Evolutionary conservation across 257 asterid species (phyloP), one percentile per base, ranked within the genome.

Genomic region (Asclepias syriaca): DNA sequence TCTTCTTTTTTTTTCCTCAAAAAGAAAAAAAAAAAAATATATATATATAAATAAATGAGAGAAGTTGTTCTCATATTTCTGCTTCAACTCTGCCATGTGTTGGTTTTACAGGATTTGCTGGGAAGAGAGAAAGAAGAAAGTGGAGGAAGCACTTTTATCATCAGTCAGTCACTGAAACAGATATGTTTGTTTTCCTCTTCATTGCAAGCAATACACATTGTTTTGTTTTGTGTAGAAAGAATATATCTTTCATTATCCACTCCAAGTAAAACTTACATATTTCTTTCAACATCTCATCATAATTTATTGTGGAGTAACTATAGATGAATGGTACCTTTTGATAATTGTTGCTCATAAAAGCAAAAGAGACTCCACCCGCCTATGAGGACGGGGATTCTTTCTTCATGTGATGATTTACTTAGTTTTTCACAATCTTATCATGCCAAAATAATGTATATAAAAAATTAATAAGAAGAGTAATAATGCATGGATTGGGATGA

Each of bases 101-200:
- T 8, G 6, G 18, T 10, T 48, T 34, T 15, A 39, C 68, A 2
- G 27, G 50, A 61, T 32, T 18, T 64, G 50, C 22, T 16, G 67
- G n/a, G 45, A 16, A 2, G 14, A 37, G 4, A 37, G 68, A 37
- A 19, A 3, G 50, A 64, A 64, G 29, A 37, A 64, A 64, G 68
- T 64, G 68, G 68, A 64, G 49, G 68, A 39, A 64, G 27, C 68
- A 64, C 68, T 64, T 34, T 40, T 2, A 21, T 24, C 27, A 24
- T 24, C 27, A 29, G 3, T 15, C 43, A 27, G 43, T 15, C 45
- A 14, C 5, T 12, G 27, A 63, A 63, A 63, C 49, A 18, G 68
- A 64, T 34, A 34, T 10, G 49, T 34, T 6, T 3, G 49, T 34
- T 6, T 16, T 32, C 8, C 8, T 34, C 64, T 58, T 58, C 39